phyloP scores from a whole-genome alignment of 352 stramenopile genomes.

The Globisporangium middletonii region DNA sequence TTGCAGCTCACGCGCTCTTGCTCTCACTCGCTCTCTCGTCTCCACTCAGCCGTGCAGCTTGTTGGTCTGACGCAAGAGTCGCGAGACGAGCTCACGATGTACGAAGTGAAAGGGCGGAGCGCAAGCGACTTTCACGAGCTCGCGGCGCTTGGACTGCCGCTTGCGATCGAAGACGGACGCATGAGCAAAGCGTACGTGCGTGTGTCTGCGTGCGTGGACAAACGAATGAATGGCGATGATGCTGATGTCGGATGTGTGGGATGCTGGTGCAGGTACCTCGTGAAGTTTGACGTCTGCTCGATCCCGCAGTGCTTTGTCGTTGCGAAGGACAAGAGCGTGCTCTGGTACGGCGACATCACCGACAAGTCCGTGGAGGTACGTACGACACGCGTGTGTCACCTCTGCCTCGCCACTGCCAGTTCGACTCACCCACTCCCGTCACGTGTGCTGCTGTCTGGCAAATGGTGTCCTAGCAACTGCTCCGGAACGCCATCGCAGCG shows the following conservation, averaged over 20 bases:
- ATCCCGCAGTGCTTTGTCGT: slow-evolving; percentile 58
- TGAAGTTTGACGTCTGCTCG: slow-evolving; percentile 50
- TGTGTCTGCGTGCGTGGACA: neutral
- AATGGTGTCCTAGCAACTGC: slow-evolving; percentile 14
- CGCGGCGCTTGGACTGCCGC: slow-evolving; percentile 41
- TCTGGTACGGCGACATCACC: slow-evolving; percentile 49
- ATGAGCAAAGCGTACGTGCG: slow-evolving; percentile 57
- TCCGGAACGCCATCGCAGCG: slow-evolving; percentile 26
- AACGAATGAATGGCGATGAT: neutral
- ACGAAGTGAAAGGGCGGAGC: slow-evolving; percentile 44
- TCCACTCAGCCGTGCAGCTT: slow-evolving; percentile 38
- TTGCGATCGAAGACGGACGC: slow-evolving; percentile 63
- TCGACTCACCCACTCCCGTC: no score
- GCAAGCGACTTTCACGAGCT: slow-evolving; percentile 56
- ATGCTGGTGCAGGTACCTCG: slow-evolving; percentile 34
- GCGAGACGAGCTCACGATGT: slow-evolving; percentile 52
- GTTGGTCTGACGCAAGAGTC: slow-evolving; percentile 65
- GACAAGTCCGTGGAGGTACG: slow-evolving; percentile 30
- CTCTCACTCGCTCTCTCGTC: neutral
- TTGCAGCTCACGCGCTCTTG: neutral
- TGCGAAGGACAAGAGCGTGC: slow-evolving; percentile 44
- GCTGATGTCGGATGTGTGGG: neutral
- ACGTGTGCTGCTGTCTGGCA: neutral
- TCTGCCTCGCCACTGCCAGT: neutral
- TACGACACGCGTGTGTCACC: neutral